Evolutionary conservation across 352 stramenopile genomes (phyloP).

Genomic region (Phytopythium sindhum): DNA sequence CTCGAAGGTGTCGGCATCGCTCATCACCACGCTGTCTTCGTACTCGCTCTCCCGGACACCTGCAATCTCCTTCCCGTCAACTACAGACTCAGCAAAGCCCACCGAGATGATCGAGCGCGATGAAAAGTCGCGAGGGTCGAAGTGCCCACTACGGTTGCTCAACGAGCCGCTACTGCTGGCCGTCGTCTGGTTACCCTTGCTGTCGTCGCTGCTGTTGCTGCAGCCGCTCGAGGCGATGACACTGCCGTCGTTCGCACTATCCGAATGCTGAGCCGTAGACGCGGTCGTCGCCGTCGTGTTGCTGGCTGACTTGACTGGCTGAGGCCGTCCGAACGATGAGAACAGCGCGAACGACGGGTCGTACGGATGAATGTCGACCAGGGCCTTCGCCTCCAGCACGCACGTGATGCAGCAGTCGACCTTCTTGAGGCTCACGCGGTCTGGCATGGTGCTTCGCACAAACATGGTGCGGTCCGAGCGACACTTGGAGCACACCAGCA

Average conservation of each 20-base stretch:
- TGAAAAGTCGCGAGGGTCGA: not conserved
- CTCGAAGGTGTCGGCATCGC: not conserved
- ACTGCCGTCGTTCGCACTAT: not conserved
- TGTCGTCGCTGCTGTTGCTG: constrained; percentile 2
- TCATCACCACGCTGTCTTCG: not conserved
- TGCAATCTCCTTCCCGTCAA: not conserved
- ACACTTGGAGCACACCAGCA: constrained; percentile 17
- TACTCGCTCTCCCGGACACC: not conserved
- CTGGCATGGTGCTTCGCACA: not conserved
- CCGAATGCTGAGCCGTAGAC: not conserved
- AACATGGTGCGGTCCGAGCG: constrained; percentile 5
- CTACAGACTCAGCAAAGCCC: not conserved
- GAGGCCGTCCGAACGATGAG: not conserved
- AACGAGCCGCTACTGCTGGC: not conserved
- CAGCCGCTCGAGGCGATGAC: not conserved
- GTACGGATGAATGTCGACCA: constrained; percentile 18
- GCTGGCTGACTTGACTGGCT: not conserved
- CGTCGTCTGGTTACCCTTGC: not conserved
- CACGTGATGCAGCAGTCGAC: constrained; percentile 37
- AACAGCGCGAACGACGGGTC: constrained; percentile 21
- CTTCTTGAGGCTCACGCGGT: constrained; percentile 3
- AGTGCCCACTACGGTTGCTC: not conserved
- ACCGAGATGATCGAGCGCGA: not conserved
- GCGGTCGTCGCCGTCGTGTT: not conserved
- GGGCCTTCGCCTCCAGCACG: constrained; percentile 21